phyloP scores from a whole-genome alignment of 2,329 filamentous ascomycete species.

The Tolypocladium sp. region DNA sequence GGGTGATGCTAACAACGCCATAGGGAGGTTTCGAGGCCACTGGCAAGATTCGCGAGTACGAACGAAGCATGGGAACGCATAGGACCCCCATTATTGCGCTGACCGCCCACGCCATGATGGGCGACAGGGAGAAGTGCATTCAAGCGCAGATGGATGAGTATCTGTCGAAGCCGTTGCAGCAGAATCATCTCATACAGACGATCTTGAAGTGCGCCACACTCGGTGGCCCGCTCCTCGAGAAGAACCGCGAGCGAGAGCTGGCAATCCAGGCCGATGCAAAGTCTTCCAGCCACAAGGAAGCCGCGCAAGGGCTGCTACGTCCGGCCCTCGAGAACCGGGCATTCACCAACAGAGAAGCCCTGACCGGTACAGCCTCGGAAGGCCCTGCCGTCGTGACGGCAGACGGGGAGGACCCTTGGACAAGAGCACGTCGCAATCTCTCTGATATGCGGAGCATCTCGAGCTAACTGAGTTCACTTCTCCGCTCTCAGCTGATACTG shows the following conservation, averaged over 20 bases:
- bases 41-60: slow-evolving; percentile 91
- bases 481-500: slow-evolving; percentile 15
- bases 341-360: slow-evolving; percentile 58
- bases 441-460: slow-evolving; percentile 29
- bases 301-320: slow-evolving; percentile 26
- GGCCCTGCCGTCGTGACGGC: slow-evolving; percentile 51
- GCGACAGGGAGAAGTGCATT: slow-evolving; percentile 95
- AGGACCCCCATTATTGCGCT: slow-evolving; percentile 93
- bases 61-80: slow-evolving; percentile 68
- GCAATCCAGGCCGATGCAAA: slow-evolving; percentile 41
- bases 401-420: slow-evolving; percentile 33
- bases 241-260: slow-evolving; percentile 55
- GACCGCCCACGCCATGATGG: slow-evolving; percentile 97
- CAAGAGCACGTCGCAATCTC: slow-evolving; percentile 38
- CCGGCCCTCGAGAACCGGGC: slow-evolving; percentile 47
- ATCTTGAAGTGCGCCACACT: slow-evolving; percentile 95
- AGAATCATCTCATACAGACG: slow-evolving; percentile 95
- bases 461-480: slow-evolving; percentile 16
- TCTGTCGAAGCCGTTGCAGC: slow-evolving; percentile 89
- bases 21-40: slow-evolving; percentile 95
- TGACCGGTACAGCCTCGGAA: slow-evolving; percentile 43
- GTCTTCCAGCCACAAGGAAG: slow-evolving; percentile 29
- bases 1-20: slow-evolving; percentile 23
- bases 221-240: slow-evolving; percentile 72
- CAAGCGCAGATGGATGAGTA: slow-evolving; percentile 99